Evolutionary conservation across 495 filamentous ascomycete species (phyloP), one percentile per base, ranked within the genome.

Genomic region (Hypoxylon lienhwacheense): DNA sequence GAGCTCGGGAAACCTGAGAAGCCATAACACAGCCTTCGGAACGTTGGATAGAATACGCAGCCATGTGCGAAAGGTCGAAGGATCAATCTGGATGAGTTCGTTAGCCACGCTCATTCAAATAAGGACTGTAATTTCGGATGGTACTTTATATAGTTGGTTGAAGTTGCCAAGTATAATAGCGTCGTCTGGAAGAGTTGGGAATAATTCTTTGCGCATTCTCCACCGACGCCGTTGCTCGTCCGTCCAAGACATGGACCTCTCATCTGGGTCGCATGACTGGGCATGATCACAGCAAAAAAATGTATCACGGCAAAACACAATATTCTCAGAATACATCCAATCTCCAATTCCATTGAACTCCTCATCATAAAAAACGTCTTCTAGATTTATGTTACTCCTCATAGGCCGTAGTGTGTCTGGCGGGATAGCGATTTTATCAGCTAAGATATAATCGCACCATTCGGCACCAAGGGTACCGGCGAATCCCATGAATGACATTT

Each of bases 401-500:
- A 82, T 84, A 1, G 89, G 89, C 16, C 90, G 83, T 44, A 97
- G 72, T 5, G 91, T 97, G 4, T 84, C 82, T 4, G 76, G 77
- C 0, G 93, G 95, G 44, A 99, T 86, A 0, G 93, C 91, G 5
- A 89, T 88, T 34, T 85, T 74, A 63, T 99, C 93, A 3, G 93
- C 91, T 21, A 97, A 80, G 21, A 99, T 83, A 63, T 99, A 99
- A 63, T 99, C 93, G 66, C 93, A 99, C 93, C 93, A 99, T 64
- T 97, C 93, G 20, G 93, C 93, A 7, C 95, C 93, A 6, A 99
- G 77, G 1, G 93, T 96, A 5, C 93, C 93, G 1, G 93, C 93
- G 70, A 99, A 97, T 1, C 93, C 93, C 93, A 99, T 99, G 67
- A 99, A 99, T 0, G 93, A 96, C 93, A 99, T 99, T 59, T 97